Evolutionary conservation across 129 eudicot species (phyloP).

Genomic region (Centella asiatica): DNA sequence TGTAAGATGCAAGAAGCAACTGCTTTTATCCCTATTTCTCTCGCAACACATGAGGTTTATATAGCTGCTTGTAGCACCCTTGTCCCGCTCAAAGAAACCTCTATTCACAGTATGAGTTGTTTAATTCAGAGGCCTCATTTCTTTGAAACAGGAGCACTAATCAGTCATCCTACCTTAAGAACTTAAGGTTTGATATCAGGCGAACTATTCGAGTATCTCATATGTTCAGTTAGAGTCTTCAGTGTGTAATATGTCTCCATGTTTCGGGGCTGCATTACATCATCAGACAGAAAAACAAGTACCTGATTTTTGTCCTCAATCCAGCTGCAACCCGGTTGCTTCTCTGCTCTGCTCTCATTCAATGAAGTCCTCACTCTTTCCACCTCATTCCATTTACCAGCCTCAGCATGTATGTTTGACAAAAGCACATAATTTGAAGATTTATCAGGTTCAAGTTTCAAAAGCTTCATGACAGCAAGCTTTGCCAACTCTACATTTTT

Average conservation of each 20-base stretch:
- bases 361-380: constrained; percentile 34
- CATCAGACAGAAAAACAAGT: constrained; percentile 30
- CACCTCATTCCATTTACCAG: constrained; percentile 51
- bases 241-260: constrained; percentile 3
- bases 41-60: no score
- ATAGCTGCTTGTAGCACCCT: no score
- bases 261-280: constrained; percentile 9
- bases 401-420: constrained; percentile 46
- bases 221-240: constrained; percentile 6
- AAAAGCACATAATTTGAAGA: constrained; percentile 35
- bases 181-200: background rate
- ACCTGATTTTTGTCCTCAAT: constrained; percentile 38
- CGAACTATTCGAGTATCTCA: background rate
- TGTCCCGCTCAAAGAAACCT: background rate
- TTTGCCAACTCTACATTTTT: constrained; percentile 39
- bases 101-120: background rate
- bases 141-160: background rate
- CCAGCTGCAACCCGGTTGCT: constrained; percentile 62
- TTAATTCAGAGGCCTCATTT: background rate
- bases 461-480: constrained; percentile 40
- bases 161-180: constrained; percentile 11
- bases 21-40: no score
- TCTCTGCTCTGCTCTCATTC: constrained; percentile 26
- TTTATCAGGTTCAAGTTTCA: constrained; percentile 39
- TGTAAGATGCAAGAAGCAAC: no score